Evolutionary conservation across 768 basidiomycete species (phyloP).

Genomic region (Pleurotus tuber-regium): DNA sequence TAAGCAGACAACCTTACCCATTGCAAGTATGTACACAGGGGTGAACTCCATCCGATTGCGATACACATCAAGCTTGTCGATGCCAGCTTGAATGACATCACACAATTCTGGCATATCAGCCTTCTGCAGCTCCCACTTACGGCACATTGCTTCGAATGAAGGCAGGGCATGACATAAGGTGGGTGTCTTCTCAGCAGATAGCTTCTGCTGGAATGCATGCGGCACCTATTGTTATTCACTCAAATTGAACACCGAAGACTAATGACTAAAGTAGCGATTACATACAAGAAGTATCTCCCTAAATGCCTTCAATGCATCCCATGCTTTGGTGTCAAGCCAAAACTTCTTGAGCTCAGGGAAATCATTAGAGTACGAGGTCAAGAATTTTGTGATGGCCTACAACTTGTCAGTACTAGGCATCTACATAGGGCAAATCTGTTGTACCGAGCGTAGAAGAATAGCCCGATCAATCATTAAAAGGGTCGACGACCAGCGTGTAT

Average conservation of each 20-base stretch:
- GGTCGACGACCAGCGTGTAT: constrained; percentile 28
- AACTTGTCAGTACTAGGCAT: constrained; percentile 8
- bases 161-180: constrained; percentile 25
- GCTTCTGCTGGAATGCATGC: constrained; percentile 28
- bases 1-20: constrained; percentile 17
- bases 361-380: constrained; percentile 14
- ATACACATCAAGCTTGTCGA: constrained; percentile 27
- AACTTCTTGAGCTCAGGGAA: constrained; percentile 24
- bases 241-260: background rate
- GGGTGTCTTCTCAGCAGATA: constrained; percentile 28
- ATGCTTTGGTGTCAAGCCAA: constrained; percentile 19
- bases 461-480: constrained; percentile 27
- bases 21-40: constrained; percentile 22
- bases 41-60: constrained; percentile 14
- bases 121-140: constrained; percentile 19
- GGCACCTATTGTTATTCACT: constrained; percentile 27
- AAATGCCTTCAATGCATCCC: constrained; percentile 22
- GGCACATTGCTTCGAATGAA: constrained; percentile 23
- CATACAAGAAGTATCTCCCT: constrained; percentile 24
- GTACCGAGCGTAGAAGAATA: constrained; percentile 22
- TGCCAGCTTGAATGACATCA: constrained; percentile 23
- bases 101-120: constrained; percentile 8
- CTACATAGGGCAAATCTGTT: constrained; percentile 8
- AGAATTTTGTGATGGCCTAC: constrained; percentile 25
- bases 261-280: background rate